phyloP scores from a whole-genome alignment of 208 protist genomes.

The Leishmania guyanensis region DNA sequence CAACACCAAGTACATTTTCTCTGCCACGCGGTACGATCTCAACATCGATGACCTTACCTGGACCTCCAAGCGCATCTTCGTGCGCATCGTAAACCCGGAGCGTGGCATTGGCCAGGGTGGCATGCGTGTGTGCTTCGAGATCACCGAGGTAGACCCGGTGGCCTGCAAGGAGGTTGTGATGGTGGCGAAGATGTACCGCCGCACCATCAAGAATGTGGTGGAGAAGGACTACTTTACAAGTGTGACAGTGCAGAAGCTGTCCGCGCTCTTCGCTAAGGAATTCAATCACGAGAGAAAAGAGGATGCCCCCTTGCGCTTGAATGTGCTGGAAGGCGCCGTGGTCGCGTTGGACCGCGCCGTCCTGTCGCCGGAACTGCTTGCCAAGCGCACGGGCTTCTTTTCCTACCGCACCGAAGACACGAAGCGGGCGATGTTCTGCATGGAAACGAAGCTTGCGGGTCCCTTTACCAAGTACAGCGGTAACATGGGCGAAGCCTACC shows the following conservation, averaged over 20 bases:
- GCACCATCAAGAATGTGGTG: slow-evolving; percentile 56
- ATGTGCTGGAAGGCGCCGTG: slow-evolving; percentile 43
- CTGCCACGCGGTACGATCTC: slow-evolving; percentile 59
- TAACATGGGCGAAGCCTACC: slow-evolving; percentile 72
- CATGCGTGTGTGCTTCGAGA: slow-evolving; percentile 79
- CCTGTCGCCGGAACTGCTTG: slow-evolving; percentile 42
- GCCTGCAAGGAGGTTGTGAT: slow-evolving; percentile 39
- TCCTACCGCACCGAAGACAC: slow-evolving; percentile 65
- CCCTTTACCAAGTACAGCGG: slow-evolving; percentile 86
- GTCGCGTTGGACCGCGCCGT: slow-evolving; percentile 41
- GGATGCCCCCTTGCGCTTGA: slow-evolving; percentile 35
- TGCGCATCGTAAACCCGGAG: slow-evolving; percentile 50
- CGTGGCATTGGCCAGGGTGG: slow-evolving; percentile 54
- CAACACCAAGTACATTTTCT: slow-evolving; percentile 37
- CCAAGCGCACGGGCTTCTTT: slow-evolving; percentile 58
- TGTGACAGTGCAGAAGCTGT: slow-evolving; percentile 64
- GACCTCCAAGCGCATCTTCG: slow-evolving; percentile 32
- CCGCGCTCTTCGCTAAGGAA: slow-evolving; percentile 49
- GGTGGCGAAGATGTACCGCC: slow-evolving; percentile 79
- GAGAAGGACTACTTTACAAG: slow-evolving; percentile 82
- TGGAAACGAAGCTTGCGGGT: slow-evolving; percentile 66
- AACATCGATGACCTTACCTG: slow-evolving; percentile 45
- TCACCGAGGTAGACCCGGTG: slow-evolving; percentile 58
- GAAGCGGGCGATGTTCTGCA: slow-evolving; percentile 57
- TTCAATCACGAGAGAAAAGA: slow-evolving; percentile 48